Conservation (phyloP, 257 asterid genomes). For the Ocimum tenuiflorum region DNA sequence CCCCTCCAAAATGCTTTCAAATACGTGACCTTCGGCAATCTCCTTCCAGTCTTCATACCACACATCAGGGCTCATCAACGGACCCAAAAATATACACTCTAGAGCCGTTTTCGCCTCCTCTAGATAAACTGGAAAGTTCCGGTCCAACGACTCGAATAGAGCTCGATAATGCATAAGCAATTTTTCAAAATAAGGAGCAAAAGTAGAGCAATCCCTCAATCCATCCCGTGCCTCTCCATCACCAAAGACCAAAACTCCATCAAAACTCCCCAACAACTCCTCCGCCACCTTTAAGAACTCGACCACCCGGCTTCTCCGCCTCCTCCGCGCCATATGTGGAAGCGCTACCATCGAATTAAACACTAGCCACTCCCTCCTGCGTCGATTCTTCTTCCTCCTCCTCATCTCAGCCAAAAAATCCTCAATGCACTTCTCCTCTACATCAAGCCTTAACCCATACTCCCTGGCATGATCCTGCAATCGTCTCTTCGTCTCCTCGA, state of each 20-base stretch:
- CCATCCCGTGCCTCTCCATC: constrained; percentile 48
- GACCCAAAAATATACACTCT: constrained; percentile 49
- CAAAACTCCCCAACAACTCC: constrained; percentile 22
- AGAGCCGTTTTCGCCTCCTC: constrained; percentile 57
- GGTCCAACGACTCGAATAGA: constrained; percentile 52
- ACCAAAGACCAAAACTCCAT: constrained; percentile 46
- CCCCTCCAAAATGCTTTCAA: constrained; percentile 21
- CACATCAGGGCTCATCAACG: constrained; percentile 35
- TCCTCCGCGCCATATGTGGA: constrained; percentile 58
- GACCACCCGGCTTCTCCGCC: constrained; percentile 22
- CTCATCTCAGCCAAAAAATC: constrained; percentile 31
- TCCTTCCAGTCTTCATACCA: constrained; percentile 48
- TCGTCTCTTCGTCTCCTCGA: constrained; percentile 42
- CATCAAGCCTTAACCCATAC: constrained; percentile 29
- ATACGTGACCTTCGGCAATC: not conserved
- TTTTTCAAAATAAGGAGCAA: constrained; percentile 32
- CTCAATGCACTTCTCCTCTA: constrained; percentile 39
- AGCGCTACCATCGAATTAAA: constrained; percentile 60
- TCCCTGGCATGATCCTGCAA: constrained; percentile 38
- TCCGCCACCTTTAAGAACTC: constrained; percentile 43
- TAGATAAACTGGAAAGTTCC: constrained; percentile 48
- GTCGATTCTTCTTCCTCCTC: constrained; percentile 25
- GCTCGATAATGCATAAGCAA: constrained; percentile 40
- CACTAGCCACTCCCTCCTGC: constrained; percentile 42
- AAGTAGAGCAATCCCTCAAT: constrained; percentile 14